These are phyloP conservation scores for Colletotrichum camelliae DNA, from an alignment of 2,329 filamentous ascomycete genomes.

Conservation along the genomic window DNA sequence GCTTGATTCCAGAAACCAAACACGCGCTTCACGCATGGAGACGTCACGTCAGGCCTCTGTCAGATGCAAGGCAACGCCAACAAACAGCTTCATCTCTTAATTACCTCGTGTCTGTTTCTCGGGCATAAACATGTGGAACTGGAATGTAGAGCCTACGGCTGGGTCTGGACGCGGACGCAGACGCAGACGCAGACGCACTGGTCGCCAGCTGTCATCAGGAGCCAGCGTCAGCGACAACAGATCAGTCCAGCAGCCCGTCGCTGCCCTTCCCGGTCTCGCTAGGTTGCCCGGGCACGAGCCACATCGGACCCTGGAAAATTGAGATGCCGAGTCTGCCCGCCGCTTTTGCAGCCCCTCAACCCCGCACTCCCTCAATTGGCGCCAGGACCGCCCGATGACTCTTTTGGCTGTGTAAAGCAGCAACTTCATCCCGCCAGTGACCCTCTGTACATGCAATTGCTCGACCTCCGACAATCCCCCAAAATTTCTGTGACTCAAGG, in stretches of 20 bases:
- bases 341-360: conserved; percentile 20
- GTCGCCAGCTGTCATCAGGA: conserved; percentile 5
- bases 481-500: conserved; percentile 49
- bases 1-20: neutral
- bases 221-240: neutral
- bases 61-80: neutral
- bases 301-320: conserved; percentile 22
- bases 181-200: neutral
- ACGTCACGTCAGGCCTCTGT: neutral
- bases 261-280: neutral
- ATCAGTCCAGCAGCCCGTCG: neutral
- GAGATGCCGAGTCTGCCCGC: conserved; percentile 14
- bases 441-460: conserved; percentile 10
- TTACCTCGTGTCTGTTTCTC: neutral
- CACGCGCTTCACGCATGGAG: neutral
- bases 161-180: neutral
- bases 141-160: neutral
- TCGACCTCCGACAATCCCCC: conserved; percentile 20
- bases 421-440: conserved; percentile 15
- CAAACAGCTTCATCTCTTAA: neutral
- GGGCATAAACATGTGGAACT: neutral
- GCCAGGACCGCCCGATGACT: neutral
- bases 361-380: neutral
- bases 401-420: neutral
- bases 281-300: neutral